Evolutionary conservation across 345 rosid species (phyloP).

Genomic region (Hevea brasiliensis): DNA sequence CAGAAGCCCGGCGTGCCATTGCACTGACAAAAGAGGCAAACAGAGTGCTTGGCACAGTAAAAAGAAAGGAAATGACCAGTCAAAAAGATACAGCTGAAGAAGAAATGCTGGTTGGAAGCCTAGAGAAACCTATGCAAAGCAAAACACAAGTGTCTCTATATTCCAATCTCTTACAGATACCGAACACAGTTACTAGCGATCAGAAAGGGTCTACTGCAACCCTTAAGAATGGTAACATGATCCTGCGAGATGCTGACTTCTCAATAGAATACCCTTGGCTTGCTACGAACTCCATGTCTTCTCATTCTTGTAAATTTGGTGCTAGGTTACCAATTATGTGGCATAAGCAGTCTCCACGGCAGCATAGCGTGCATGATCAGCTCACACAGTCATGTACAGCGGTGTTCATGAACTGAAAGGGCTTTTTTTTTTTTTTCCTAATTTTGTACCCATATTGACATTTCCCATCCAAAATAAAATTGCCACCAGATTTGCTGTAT

Average conservation of each 20-base stretch:
- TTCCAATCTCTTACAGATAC: constrained; percentile 40
- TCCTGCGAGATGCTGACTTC: constrained; percentile 29
- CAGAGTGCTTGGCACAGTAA: constrained; percentile 36
- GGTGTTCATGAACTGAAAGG: constrained; percentile 31
- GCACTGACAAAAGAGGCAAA: constrained; percentile 57
- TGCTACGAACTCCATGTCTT: constrained; percentile 38
- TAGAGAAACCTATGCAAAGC: constrained; percentile 51
- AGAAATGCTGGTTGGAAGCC: constrained; percentile 37
- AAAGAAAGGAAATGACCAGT: constrained; percentile 22
- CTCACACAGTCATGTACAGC: constrained; percentile 38
- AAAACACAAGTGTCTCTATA: constrained; percentile 18
- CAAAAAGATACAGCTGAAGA: constrained; percentile 21
- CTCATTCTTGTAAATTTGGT: constrained; percentile 49
- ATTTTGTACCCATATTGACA: not conserved
- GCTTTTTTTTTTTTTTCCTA: not conserved
- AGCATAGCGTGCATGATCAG: constrained; percentile 44
- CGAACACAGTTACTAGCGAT: constrained; percentile 20
- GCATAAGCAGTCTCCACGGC: constrained; percentile 52
- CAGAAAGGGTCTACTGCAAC: constrained; percentile 29
- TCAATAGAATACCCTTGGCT: constrained; percentile 27
- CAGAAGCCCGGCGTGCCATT: constrained; percentile 55
- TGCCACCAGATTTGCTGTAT: not conserved
- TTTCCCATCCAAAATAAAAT: not conserved
- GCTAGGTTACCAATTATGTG: constrained; percentile 49
- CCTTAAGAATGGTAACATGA: constrained; percentile 28